Base-by-base conservation (phyloP, 1,284 basidiomycete genomes). In the Ceratobasidium sp. region DNA sequence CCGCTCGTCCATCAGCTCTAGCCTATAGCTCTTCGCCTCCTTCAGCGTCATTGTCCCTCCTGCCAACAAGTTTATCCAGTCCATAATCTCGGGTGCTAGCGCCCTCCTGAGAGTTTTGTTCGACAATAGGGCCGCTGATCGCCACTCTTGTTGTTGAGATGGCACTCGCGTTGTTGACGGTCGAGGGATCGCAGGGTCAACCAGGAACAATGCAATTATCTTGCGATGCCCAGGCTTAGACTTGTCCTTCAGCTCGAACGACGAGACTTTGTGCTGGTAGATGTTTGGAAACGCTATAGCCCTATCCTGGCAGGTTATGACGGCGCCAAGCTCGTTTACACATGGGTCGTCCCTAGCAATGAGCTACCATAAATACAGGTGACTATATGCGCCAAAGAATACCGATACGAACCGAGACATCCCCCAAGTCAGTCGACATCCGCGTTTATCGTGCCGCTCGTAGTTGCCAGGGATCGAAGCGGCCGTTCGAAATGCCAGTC, bases 221-320 rank as follows among this genome's bases (percentile, higher is more conserved):
- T 85, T 85, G 73, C 85, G 82, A 51, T 84, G 81, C 12, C 84
- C 85, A 1, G 84, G 82, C 60, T 82, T 82, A 6, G 83, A 79
- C 4, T 77, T 79, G 77, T 86, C 84, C 39, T 46, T 61, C 10
- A 86, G 81, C n/a, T 79, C 33, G 33, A 33, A 33, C 33, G 33
- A 33, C 33, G 33, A 33, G 33, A 33, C 33, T 33, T 33, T 33
- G 77, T 79, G 85, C 85, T 87, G 81, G 82, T 90, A 90, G 58
- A 89, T 87, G 81, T 91, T 91, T 9, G 90, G 90, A 77, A 88
- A 91, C 39, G 86, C 85, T 58, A 90, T 81, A 23, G 83, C 84
- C 42, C 88, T 83, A 4, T 86, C 87, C 20, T 83, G 76, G 12
- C 72, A 79, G 1, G 84, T 83, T 26, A 72, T 60, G 60, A 83